phyloP scores from a whole-genome alignment of 257 asterid species.

The Primulina huaijiensis region DNA sequence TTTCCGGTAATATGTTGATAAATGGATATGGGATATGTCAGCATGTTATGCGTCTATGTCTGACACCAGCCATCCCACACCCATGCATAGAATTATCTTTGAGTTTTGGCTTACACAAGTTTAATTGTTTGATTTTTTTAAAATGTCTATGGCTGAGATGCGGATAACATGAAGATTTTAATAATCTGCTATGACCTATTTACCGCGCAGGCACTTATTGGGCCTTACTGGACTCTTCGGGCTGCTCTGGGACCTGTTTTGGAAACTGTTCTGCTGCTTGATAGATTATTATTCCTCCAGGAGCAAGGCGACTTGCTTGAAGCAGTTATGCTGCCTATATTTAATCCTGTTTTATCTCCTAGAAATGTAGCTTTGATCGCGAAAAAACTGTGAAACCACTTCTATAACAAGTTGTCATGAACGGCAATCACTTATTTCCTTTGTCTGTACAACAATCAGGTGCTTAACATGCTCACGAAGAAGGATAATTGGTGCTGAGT shows the following conservation, averaged over 20 bases:
- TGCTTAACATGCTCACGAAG: not conserved
- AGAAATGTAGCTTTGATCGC: constrained; percentile 83
- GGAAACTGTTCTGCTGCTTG: constrained; percentile 83
- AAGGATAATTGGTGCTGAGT: not conserved
- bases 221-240: constrained; percentile 94
- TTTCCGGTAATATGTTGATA: not conserved
- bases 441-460: not conserved
- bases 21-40: not conserved
- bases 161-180: not conserved
- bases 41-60: not conserved
- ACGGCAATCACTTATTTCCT: not conserved
- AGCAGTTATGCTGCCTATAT: constrained; percentile 59
- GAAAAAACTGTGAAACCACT: constrained; percentile 41
- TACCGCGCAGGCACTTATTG: constrained; percentile 65
- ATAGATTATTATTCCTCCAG: constrained; percentile 81
- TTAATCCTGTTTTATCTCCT: constrained; percentile 78
- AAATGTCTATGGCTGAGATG: constrained; percentile 10
- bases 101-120: not conserved
- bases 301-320: constrained; percentile 48
- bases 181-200: not conserved
- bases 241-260: constrained; percentile 81
- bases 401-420: not conserved
- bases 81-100: not conserved
- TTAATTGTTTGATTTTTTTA: not conserved
- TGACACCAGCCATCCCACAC: not conserved